Base-by-base conservation (phyloP, 1,284 basidiomycete genomes). In the Boletus chippewaensis region DNA sequence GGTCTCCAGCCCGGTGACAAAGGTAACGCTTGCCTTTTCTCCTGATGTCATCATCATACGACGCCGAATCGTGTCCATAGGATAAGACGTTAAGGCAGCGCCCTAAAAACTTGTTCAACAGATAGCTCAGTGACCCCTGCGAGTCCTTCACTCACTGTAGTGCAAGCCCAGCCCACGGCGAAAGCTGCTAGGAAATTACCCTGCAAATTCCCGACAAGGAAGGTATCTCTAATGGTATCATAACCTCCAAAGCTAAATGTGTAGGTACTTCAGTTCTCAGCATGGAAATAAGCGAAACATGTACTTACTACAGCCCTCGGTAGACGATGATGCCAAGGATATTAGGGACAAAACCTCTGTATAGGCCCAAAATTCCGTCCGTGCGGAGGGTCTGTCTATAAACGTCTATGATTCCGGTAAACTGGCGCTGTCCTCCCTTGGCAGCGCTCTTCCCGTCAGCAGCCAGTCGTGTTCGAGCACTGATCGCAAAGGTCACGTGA, bases 1-100 rank as follows among this genome's bases (percentile, higher is more conserved):
- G 20, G 4, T 8, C 4, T 24, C 22, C 3, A 40, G 8, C 7
- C 36, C 16, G 9, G 13, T 36, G 11, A 45, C n/a, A 12, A 7
- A 18, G 18, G 13, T 9, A 16, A 38, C 1, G n/a, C 56, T 24
- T 68, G 73, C 76, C 66, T 72, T 72, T 66, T 74, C 74, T 56
- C 81, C 84, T 5, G 77, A 79, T 31, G 81, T 83, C 83, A 85
- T 85, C 83, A 85, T 85, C 80, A 83, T 82, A 55, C 75, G 68
- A 63, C 80, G 74, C 55, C 81, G 73, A 64, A 83, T 80, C 34
- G 81, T 84, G 65, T 85, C 83, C 59, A 85, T 70, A 8, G 82
- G 83, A 67, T 85, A 85, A 45, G 81, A 77, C 54, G 74, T 76
- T 56, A 84, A 70, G 56, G 81, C 75, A 48, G 82, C 82, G 56